Conservation (phyloP, 192 early-diverging fungal genomes). For the Coemansia sp. region DNA sequence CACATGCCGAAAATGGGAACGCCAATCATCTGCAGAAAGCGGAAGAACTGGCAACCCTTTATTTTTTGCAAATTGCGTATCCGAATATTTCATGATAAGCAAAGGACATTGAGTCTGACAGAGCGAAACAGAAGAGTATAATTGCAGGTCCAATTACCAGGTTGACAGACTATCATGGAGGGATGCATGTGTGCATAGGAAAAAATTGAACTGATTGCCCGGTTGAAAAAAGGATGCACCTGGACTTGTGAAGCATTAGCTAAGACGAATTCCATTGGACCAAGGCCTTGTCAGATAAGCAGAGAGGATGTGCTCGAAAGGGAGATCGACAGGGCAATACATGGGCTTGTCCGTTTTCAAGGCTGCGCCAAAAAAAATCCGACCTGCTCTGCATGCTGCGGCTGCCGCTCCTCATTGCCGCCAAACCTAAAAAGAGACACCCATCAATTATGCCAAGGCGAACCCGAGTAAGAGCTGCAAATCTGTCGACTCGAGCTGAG, state of each 20-base stretch:
- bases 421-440: too few relatives aligned
- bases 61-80: background rate
- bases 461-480: too few relatives aligned
- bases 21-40: background rate
- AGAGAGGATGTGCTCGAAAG: background rate
- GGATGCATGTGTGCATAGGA: background rate
- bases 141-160: background rate
- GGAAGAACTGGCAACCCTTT: background rate
- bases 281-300: too few relatives aligned
- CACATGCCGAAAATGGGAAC: background rate
- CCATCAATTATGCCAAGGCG: too few relatives aligned
- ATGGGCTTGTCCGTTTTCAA: too few relatives aligned
- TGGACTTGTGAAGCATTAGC: too few relatives aligned
- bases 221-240: background rate
- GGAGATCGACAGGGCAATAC: background rate
- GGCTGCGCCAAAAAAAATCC: too few relatives aligned
- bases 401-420: too few relatives aligned
- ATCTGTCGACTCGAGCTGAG: too few relatives aligned
- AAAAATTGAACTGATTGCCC: background rate
- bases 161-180: background rate
- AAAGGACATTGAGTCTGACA: background rate
- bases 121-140: background rate
- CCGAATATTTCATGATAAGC: background rate
- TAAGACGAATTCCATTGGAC: too few relatives aligned
- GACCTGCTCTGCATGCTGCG: too few relatives aligned